phyloP scores from a whole-genome alignment of 768 basidiomycete species.

The Candolleomyces efflorescens region DNA sequence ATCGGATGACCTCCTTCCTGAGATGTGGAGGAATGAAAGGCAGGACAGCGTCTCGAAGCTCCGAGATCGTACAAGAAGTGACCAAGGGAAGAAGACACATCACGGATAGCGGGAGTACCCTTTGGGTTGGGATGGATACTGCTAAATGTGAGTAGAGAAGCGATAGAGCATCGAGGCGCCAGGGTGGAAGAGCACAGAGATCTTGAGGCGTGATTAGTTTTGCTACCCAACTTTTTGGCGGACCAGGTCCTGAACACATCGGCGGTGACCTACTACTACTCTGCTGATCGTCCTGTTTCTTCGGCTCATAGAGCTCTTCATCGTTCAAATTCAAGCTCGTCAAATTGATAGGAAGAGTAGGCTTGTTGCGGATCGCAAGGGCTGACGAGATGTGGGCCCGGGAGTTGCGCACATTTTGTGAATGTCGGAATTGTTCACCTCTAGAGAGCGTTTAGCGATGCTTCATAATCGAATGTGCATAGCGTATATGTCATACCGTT shows the following conservation, averaged over 20 bases:
- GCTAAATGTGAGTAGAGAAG: slow-evolving; percentile 38
- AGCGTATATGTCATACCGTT: not conserved
- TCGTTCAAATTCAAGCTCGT: slow-evolving; percentile 18
- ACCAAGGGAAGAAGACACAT: slow-evolving; percentile 55
- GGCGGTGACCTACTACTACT: not conserved
- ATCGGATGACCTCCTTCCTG: slow-evolving; percentile 52
- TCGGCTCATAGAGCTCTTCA: slow-evolving; percentile 10
- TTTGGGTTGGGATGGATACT: slow-evolving; percentile 1
- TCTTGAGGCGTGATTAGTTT: slow-evolving; percentile 24
- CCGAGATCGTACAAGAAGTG: slow-evolving; percentile 30
- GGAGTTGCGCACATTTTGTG: slow-evolving; percentile 48
- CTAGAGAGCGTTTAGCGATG: slow-evolving; percentile 26
- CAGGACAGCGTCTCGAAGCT: slow-evolving; percentile 42
- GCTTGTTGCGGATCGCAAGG: slow-evolving; percentile 28
- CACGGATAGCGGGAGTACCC: slow-evolving; percentile 47
- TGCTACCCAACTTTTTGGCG: slow-evolving; percentile 56
- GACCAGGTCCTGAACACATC: slow-evolving; percentile 42
- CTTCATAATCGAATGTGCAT: not conserved
- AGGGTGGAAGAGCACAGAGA: slow-evolving; percentile 27
- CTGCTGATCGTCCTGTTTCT: not conserved
- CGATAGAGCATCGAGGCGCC: slow-evolving; percentile 56
- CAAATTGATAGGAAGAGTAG: slow-evolving; percentile 42
- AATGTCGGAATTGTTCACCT: slow-evolving; percentile 68
- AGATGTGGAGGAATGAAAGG: slow-evolving; percentile 57
- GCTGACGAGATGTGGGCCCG: slow-evolving; percentile 25